These are phyloP conservation scores for Exophiala xenobiotica DNA, from an alignment of 2,329 filamentous ascomycete species.

Conservation along the genomic window DNA sequence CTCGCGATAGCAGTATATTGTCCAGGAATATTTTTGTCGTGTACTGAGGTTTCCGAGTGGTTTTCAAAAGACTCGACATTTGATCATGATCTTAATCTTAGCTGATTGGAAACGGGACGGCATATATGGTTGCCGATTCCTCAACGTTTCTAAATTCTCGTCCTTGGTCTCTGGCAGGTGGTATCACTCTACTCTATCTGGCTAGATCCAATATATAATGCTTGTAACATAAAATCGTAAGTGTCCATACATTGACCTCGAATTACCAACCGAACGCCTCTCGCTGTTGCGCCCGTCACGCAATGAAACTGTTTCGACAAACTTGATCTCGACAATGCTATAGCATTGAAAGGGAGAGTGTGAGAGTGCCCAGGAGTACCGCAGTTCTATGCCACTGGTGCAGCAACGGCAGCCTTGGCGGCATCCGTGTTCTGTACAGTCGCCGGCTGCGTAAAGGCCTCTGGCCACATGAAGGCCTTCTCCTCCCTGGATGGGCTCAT, in stretches of 20 bases:
- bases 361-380: too few species aligned
- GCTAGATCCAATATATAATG: slow-evolving; percentile 1
- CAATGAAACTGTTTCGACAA: too few species aligned
- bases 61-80: too few species aligned
- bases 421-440: slow-evolving; percentile 23
- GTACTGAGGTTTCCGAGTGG: too few species aligned
- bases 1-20: too few species aligned
- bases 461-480: slow-evolving; percentile 63
- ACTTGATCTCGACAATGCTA: too few species aligned
- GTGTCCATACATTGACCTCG: background rate
- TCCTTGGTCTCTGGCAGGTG: background rate
- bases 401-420: slow-evolving; percentile 15
- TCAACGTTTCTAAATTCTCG: background rate
- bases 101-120: too few species aligned
- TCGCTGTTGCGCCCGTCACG: slow-evolving; percentile 11
- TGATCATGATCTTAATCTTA: too few species aligned
- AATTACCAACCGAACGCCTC: slow-evolving; percentile 2
- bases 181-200: slow-evolving; percentile 14
- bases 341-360: too few species aligned
- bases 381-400: slow-evolving; percentile 18
- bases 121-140: too few species aligned
- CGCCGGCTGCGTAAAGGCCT: slow-evolving; percentile 53
- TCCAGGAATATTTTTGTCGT: too few species aligned
- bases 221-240: background rate
- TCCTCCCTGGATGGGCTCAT: slow-evolving; percentile 58